These are phyloP conservation scores for Globisporangium polare DNA, from an alignment of 352 stramenopile species.

Conservation along the genomic window DNA sequence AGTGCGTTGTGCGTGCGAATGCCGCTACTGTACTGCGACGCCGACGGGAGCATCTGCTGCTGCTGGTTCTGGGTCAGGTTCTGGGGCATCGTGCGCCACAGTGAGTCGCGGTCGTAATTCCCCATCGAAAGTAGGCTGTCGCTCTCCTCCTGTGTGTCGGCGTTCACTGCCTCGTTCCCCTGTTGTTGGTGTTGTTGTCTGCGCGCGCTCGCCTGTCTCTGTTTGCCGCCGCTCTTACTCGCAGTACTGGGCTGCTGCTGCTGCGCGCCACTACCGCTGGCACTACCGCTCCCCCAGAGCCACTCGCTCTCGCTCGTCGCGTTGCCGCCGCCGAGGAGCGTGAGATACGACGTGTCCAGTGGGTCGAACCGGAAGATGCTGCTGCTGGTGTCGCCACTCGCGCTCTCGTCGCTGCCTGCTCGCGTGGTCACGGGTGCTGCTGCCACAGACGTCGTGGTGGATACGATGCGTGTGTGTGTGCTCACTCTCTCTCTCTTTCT, in stretches of 20 bases:
- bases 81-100: constrained; percentile 49
- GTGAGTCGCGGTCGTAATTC: constrained; percentile 52
- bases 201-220: constrained; percentile 8
- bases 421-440: constrained; percentile 13
- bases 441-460: constrained; percentile 37
- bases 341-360: constrained; percentile 8
- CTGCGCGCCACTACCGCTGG: background rate
- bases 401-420: constrained; percentile 16
- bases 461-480: background rate
- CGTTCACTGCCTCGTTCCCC: background rate
- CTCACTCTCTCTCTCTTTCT: no score
- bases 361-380: constrained; percentile 19
- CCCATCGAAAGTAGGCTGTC: constrained; percentile 29
- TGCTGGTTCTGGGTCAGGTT: constrained; percentile 15
- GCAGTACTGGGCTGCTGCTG: background rate
- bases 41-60: constrained; percentile 16
- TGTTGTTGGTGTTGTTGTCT: background rate
- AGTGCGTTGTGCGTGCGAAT: constrained; percentile 3
- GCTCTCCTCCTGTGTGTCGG: background rate
- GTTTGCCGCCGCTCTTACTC: background rate
- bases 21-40: constrained; percentile 12
- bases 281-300: constrained; percentile 22
- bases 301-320: constrained; percentile 14
- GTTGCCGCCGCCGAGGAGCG: constrained; percentile 6
- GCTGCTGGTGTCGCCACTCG: constrained; percentile 13